phyloP scores from a whole-genome alignment of 331 rosid species.

The Telfairia occidentalis region DNA sequence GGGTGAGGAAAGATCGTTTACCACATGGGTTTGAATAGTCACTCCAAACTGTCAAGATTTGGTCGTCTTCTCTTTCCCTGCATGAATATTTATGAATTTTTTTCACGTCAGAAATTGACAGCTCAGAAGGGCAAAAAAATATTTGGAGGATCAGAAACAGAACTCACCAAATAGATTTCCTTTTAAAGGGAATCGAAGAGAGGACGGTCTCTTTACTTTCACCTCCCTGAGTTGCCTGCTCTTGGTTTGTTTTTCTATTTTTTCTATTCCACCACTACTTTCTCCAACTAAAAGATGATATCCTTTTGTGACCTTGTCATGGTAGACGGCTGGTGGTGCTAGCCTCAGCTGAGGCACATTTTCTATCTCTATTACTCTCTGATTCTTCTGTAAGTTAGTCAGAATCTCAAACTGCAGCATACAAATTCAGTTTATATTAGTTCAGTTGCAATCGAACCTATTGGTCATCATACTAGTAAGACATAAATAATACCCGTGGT shows the following conservation, averaged over 20 bases:
- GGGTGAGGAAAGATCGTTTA: background rate
- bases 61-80: background rate
- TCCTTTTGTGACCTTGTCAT: conserved; percentile 73
- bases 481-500: conserved; percentile 47
- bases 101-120: background rate
- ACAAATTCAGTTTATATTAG: conserved; percentile 20
- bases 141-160: background rate
- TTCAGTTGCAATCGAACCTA: background rate
- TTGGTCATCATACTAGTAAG: background rate
- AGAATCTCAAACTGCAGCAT: conserved; percentile 82
- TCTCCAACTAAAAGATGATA: conserved; percentile 43
- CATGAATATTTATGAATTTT: background rate
- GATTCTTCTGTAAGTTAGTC: conserved; percentile 56
- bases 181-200: conserved; percentile 55
- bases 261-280: conserved; percentile 37
- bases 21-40: background rate
- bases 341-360: conserved; percentile 73
- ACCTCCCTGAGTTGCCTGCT: conserved; percentile 53
- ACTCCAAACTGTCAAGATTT: background rate
- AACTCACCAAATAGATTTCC: conserved; percentile 68
- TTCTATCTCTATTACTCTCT: conserved; percentile 64
- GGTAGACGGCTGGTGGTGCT: conserved; percentile 93
- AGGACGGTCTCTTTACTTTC: conserved; percentile 68
- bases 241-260: conserved; percentile 37
- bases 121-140: background rate